Base-by-base conservation (phyloP, 2,329 filamentous ascomycete genomes). In the Aspergillus pseudoterreus region DNA sequence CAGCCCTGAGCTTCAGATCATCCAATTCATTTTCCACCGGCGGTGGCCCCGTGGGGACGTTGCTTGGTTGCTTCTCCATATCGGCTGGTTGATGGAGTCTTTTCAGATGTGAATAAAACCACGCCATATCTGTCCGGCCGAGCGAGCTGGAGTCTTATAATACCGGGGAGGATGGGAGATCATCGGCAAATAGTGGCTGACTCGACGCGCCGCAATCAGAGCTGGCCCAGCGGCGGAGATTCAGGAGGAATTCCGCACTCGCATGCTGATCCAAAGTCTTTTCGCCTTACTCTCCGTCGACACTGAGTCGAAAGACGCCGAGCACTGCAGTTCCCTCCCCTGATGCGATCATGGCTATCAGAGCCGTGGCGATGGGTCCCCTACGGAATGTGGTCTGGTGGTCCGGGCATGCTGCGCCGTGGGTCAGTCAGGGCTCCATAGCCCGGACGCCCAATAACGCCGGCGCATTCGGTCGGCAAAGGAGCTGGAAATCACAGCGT, bases 21-120 rank as follows among this genome's bases (percentile, higher is more conserved):
- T 58, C 57, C 19, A 63, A n/a, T 32, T 57, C 60, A 4, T 17
- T 8, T 21, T 42, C 39, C 39, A 12, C 11, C 9, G 52, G 19
- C 3, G 38, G 22, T 10, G 35, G 46, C 21, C 27, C 38, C 6
- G 30, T 27, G 4, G 56, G 35, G 4, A 19, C 30, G 8, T 54
- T 36, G 11, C 47, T 27, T 22, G 58, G 39, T 17, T 53, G 45
- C 19, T 59, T 59, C 51, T 60, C 56, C 63, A 64, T 64, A 15
- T 22, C 54, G 45, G 1, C 12, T 9, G 17, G 6, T 12, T 24
- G 17, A 15, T 27, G 17, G 22, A 12, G 24, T 27, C 11, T 6
- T 9, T 14, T 33, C 43, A 45, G 10, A 22, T 12, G 10, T 38
- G 32, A 15, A 9, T 30, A 12, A 22, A 45, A 22, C 11, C 24